Evolutionary conservation across 495 filamentous ascomycete species (phyloP), one percentile per base, ranked within the genome.

Genomic region (Peziza echinospora): DNA sequence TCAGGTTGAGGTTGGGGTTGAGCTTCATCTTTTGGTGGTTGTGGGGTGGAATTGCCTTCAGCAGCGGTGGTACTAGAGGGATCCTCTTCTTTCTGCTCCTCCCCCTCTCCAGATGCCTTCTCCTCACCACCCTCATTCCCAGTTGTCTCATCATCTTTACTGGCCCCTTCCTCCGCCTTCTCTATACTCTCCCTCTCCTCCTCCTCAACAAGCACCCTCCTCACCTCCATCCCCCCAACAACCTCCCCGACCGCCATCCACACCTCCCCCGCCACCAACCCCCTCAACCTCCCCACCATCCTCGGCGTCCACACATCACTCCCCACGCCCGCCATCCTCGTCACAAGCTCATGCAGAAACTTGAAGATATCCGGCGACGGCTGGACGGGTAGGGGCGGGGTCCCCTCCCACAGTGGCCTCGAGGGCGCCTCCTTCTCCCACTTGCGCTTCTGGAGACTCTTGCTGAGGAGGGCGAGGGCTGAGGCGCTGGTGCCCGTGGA

Each of bases 291-390:
- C 7, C 54, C 52, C 0, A 84, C 71, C 0, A 80, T 80, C 2
- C 67, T 70, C 2, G 75, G 71, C 47, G 77, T 86, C 89, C 89
- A 97, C 7, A 96, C 59, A 54, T 96, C 89, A 25, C 65, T 63
- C 0, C 89, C 89, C 8, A 65, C 64, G 10, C 65, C 62, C 26
- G 69, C 69, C 84, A 97, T 91, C 1, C 68, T 63, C 28, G 62
- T 60, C 7, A 71, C 65, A 21, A 93, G 54, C 25, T 67, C 70
- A 24, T 76, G 72, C 37, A 94, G 57, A 45, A 87, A 79, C 49
- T 71, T 71, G 60, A 93, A 91, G 2, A 76, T 71, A 23, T 69
- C 67, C 0, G 82, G 76, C 1, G 84, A 85, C 0, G 86, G 85
- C 51, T 84, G 82, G n/a, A 76, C 65, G 0, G 89, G 89, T 22